phyloP scores from a whole-genome alignment of 2,329 filamentous ascomycete genomes.

The Monosporascus ibericus region DNA sequence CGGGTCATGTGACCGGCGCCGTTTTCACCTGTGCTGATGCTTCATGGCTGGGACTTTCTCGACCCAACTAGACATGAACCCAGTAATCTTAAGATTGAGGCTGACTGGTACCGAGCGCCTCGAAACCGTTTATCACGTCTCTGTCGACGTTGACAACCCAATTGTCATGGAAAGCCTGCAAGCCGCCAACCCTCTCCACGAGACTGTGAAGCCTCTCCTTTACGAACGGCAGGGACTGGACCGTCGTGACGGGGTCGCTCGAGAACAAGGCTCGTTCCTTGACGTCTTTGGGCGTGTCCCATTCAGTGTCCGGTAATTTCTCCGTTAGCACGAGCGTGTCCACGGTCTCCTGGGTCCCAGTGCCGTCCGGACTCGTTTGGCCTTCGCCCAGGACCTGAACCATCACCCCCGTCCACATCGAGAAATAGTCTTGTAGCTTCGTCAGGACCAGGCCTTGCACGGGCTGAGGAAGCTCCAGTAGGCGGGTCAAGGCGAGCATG shows the following conservation, averaged over 20 bases:
- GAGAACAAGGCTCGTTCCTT: slow-evolving; percentile 46
- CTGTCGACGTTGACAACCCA: slow-evolving; percentile 71
- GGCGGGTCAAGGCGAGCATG: slow-evolving; percentile 63
- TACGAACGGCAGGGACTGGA: slow-evolving; percentile 60
- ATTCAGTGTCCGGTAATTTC: slow-evolving; percentile 38
- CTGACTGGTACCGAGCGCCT: slow-evolving; percentile 23
- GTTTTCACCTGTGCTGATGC: too few relatives aligned
- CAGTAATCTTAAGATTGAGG: too few relatives aligned
- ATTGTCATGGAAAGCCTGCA: slow-evolving; percentile 58
- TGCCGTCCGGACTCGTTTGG: slow-evolving; percentile 20
- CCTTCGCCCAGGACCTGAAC: slow-evolving; percentile 57
- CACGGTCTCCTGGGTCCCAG: slow-evolving; percentile 25
- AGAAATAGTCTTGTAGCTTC: slow-evolving; percentile 66
- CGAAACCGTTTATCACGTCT: slow-evolving; percentile 63
- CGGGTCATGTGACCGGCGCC: too few relatives aligned
- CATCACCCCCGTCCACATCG: slow-evolving; percentile 68
- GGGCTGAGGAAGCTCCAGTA: slow-evolving; percentile 58
- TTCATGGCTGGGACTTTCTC: too few relatives aligned
- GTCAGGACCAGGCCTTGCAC: slow-evolving; percentile 52
- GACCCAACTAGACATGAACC: too few relatives aligned
- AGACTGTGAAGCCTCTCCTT: slow-evolving; percentile 53
- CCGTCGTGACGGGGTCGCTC: slow-evolving; percentile 61
- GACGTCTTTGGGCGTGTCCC: slow-evolving; percentile 50
- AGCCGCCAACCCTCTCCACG: slow-evolving; percentile 56
- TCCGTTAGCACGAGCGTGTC: slow-evolving; percentile 47